Evolutionary conservation across 1,284 basidiomycete species (phyloP), one percentile per base, ranked within the genome.

Genomic region (Naganishia sp.): DNA sequence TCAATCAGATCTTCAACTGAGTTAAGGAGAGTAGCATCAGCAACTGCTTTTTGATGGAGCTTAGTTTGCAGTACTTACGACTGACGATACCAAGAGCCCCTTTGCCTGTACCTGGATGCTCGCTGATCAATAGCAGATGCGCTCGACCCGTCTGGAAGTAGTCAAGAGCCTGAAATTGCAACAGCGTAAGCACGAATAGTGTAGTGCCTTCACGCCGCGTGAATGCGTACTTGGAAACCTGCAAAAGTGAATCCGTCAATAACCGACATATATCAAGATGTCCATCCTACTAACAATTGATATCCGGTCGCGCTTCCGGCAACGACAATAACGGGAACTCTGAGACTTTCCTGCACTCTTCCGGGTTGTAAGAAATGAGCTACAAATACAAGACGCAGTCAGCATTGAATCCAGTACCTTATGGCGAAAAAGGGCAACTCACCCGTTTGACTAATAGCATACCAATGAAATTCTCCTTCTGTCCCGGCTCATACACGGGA

Each of bases 121-220:
- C 83, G 71, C 90, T 93, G 43, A 99, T 86, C 28, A 99, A 82
- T 25, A 99, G 83, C 70, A 98, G 83, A 79, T 99, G 95, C 0
- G 93, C 92, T 57, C 94, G 87, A 7, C 95, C 95, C 2, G 93
- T 95, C 84, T 98, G 95, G 84, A 92, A 94, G 73, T 77, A 82
- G 72, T 81, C 79, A 53, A 78, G 73, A 9, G 80, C 80, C 74
- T 83, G 80, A 70, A 80, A 77, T 10, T 39, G 10, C 35, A 39
- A 13, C 35, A 9, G 35, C 10, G 13, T 39, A 39, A 39, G 35
- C 35, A 39, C 35, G 35, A 43, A 17, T 7, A 49, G 28, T 13
- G 13, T 18, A 10, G 31, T 46, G 31, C 1, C 28, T 13, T 35
- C 5, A 28, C 35, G 35, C 35, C 7, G 13, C 28, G 4, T 1